Evolutionary conservation across 1,139 yeast species (phyloP).

Genomic region (Yamadazyma trypodendri): DNA sequence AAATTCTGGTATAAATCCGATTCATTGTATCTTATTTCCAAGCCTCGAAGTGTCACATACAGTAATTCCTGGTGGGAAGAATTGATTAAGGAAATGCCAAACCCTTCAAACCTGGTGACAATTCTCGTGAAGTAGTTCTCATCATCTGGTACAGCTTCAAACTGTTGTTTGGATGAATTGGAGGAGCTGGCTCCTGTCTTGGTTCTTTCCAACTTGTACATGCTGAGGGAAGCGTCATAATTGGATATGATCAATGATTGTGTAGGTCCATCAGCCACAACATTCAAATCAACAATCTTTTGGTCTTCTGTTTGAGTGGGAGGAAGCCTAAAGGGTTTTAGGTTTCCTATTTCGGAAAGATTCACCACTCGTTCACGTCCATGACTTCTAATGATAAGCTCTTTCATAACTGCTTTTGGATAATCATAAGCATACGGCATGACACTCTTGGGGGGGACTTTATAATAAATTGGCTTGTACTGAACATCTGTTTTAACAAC

Average conservation of each 20-base stretch:
- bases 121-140: constrained; percentile 65
- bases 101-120: constrained; percentile 73
- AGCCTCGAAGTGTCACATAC: constrained; percentile 75
- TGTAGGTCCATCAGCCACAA: constrained; percentile 94
- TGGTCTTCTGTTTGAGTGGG: constrained; percentile 42
- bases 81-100: constrained; percentile 84
- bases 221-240: constrained; percentile 73
- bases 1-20: constrained; percentile 81
- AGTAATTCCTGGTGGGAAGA: constrained; percentile 72
- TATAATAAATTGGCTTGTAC: constrained; percentile 75
- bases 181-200: constrained; percentile 28
- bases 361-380: constrained; percentile 79
- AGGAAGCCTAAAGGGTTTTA: constrained; percentile 81
- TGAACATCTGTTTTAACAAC: constrained; percentile 43
- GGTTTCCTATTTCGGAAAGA: constrained; percentile 87
- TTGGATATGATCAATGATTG: constrained; percentile 83
- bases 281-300: constrained; percentile 77
- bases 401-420: constrained; percentile 87
- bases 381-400: constrained; percentile 67
- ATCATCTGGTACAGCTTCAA: constrained; percentile 67
- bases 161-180: constrained; percentile 44
- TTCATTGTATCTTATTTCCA: constrained; percentile 78
- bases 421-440: constrained; percentile 99
- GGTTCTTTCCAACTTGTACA: constrained; percentile 57
- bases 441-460: constrained; percentile 83